These are phyloP conservation scores for Solanum chiquidenum DNA, from an alignment of 257 asterid genomes.

Conservation along the genomic window DNA sequence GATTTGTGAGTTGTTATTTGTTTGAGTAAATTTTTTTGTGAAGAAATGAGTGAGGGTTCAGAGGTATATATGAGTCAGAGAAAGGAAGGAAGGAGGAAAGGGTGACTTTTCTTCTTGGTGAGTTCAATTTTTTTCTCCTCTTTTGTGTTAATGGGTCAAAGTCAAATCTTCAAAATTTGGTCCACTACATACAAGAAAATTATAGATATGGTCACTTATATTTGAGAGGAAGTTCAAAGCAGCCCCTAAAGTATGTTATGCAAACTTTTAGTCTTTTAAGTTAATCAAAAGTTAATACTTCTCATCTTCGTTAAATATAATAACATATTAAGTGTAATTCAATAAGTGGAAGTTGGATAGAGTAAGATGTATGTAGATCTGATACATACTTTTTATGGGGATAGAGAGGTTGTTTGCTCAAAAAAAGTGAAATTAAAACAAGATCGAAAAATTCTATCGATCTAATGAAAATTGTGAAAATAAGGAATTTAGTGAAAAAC, in stretches of 20 bases:
- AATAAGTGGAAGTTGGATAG: background rate
- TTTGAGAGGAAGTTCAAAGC: background rate
- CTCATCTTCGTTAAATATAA: background rate
- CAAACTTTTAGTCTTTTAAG: background rate
- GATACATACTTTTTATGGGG: background rate
- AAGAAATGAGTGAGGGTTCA: constrained; percentile 7
- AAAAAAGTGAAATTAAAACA: background rate
- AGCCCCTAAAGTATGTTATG: background rate
- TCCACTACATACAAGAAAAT: constrained; percentile 20
- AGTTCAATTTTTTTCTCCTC: background rate
- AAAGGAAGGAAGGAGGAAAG: constrained; percentile 48
- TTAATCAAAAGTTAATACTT: background rate
- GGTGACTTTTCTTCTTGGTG: constrained; percentile 51
- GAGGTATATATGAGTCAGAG: constrained; percentile 21
- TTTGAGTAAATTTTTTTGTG: background rate
- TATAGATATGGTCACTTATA: background rate
- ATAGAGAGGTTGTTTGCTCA: background rate
- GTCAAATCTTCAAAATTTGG: constrained; percentile 52
- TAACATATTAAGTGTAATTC: background rate
- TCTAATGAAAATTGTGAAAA: background rate
- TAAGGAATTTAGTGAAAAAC: background rate
- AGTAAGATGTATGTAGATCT: background rate
- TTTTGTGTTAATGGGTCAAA: constrained; percentile 29
- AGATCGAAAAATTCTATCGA: background rate
- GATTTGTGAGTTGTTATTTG: background rate